phyloP scores from a whole-genome alignment of 2,329 filamentous ascomycete species.

The Epichloe glyceriae region DNA sequence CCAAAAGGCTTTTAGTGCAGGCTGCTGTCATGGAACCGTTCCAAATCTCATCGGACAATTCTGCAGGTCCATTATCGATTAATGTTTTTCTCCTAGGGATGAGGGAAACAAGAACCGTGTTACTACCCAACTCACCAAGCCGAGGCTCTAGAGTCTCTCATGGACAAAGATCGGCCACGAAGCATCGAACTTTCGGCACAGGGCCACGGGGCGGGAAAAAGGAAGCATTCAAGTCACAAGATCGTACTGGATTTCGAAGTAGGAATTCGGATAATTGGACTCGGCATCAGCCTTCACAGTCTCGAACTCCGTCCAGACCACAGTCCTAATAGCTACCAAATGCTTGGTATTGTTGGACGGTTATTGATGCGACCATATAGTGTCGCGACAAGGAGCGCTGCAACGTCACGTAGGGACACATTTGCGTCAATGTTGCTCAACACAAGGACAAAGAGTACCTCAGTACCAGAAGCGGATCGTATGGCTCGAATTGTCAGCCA shows the following conservation, averaged over 20 bases:
- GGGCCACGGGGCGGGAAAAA: conserved; percentile 20
- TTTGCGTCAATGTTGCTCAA: neutral
- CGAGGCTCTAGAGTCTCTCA: conserved; percentile 18
- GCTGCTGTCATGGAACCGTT: conserved; percentile 22
- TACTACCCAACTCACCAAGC: conserved; percentile 22
- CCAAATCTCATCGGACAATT: conserved; percentile 20
- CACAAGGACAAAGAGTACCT: neutral
- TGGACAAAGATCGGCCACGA: conserved; percentile 10
- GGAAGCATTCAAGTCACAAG: conserved; percentile 18
- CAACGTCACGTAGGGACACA: neutral
- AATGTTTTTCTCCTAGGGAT: conserved; percentile 30
- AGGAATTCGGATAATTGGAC: conserved; percentile 29
- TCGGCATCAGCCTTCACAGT: conserved; percentile 13
- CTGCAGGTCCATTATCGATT: conserved; percentile 23
- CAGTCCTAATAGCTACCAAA: neutral
- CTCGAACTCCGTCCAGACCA: conserved; percentile 5
- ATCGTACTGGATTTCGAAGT: conserved; percentile 27
- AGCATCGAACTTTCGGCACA: conserved; percentile 18
- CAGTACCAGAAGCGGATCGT: neutral
- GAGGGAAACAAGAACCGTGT: conserved; percentile 24
- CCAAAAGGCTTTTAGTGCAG: conserved; percentile 35
- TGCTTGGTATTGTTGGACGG: neutral
- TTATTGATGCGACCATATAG: neutral
- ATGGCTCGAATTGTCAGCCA: neutral
- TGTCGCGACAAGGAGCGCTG: neutral